Percentiles rank a stretch among this genome's conserved stretches.
Conservation (phyloP, 805 yeast genomes). For the Candida xiaguanensis region DNA sequence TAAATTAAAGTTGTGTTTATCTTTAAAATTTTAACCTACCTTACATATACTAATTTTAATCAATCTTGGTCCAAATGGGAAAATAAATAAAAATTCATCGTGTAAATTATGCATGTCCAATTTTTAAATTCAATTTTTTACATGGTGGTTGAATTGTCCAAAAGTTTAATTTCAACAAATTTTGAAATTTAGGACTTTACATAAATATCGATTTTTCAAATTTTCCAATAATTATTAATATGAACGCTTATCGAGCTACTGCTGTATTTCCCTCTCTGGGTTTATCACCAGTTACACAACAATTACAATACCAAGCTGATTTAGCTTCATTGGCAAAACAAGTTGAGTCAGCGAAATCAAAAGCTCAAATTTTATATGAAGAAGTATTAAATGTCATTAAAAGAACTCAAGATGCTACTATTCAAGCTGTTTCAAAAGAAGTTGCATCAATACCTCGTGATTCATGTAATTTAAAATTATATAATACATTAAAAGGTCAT, state of each 20-base stretch:
- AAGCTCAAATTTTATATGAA: constrained; percentile 44
- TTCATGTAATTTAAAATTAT: constrained; percentile 25
- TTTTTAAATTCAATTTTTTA: not conserved
- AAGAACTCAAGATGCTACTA: constrained; percentile 43
- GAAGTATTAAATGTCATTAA: constrained; percentile 46
- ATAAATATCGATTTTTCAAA: not conserved
- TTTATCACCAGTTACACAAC: constrained; percentile 5
- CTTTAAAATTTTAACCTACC: not conserved
- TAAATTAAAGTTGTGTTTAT: no score
- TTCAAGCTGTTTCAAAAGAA: constrained; percentile 34
- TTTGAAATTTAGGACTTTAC: no score
- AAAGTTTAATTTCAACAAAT: not conserved
- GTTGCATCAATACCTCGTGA: constrained; percentile 30
- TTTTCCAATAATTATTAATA: not conserved
- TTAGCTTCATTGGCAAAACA: constrained; percentile 7
- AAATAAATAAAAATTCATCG: not conserved
- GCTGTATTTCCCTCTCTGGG: constrained; percentile 1
- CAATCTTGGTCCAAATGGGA: not conserved
- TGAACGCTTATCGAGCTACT: constrained; percentile 1
- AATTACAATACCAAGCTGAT: constrained; percentile 6
- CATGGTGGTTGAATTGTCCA: not conserved
- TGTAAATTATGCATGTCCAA: not conserved
- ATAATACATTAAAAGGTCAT: constrained; percentile 55
- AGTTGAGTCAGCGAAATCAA: constrained; percentile 35
- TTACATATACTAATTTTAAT: not conserved